Percentiles rank a stretch among this genome's conserved stretches.
phyloP scores from a whole-genome alignment of 164 flowering plant genomes.

The Vitis rotundifolia region DNA sequence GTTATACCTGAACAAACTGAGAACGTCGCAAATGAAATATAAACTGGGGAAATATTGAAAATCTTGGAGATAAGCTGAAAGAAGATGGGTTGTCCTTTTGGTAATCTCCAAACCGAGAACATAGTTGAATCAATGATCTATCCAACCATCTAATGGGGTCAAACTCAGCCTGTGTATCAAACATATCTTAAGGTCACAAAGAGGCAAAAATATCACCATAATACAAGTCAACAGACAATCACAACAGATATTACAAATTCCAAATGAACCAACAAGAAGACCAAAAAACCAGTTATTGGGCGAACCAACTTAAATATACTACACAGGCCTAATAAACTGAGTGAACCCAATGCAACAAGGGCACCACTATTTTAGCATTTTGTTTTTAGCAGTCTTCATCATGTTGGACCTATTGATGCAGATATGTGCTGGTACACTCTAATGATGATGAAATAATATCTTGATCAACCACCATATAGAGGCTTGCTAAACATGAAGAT shows the following conservation, averaged over 20 bases:
- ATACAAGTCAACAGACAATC: background rate
- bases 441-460: no score
- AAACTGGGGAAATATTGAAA: slow-evolving; percentile 95
- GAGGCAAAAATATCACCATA: background rate
- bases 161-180: slow-evolving; percentile 82
- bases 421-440: no score
- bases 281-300: background rate
- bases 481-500: no score
- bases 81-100: slow-evolving; percentile 89
- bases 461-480: no score
- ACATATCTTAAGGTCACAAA: slow-evolving; percentile 1
- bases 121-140: slow-evolving; percentile 79
- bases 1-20: slow-evolving; percentile 91
- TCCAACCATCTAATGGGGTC: slow-evolving; percentile 97
- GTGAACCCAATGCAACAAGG: background rate
- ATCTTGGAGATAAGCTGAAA: slow-evolving; percentile 81
- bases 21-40: slow-evolving; percentile 90
- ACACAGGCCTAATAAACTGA: background rate
- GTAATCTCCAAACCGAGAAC: slow-evolving; percentile 91
- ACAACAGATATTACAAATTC: background rate
- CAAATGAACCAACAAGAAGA: background rate
- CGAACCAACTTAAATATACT: background rate
- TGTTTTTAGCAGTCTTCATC: no score
- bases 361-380: background rate
- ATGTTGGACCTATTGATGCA: no score